Conservation (phyloP, 176 grass and related monocot species). For the Calamus simplicifolius region DNA sequence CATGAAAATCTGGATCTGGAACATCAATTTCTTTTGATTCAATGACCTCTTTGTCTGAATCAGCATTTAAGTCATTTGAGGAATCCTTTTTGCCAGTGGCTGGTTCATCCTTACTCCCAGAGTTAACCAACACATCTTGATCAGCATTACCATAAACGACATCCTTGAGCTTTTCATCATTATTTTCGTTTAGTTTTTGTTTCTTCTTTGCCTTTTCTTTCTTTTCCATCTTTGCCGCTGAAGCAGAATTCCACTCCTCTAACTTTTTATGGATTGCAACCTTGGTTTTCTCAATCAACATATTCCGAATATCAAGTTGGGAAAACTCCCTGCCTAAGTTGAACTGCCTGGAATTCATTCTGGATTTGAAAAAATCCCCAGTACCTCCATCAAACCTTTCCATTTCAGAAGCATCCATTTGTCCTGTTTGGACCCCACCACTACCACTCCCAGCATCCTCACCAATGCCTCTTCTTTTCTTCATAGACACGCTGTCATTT, state of each 20-base stretch:
- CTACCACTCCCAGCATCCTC: slow-evolving; percentile 16
- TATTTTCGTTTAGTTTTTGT: slow-evolving; percentile 7
- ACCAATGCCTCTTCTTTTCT: slow-evolving; percentile 12
- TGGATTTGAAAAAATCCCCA: slow-evolving; percentile 9
- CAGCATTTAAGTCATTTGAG: background rate
- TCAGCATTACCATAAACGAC: slow-evolving; percentile 20
- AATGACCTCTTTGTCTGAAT: slow-evolving; percentile 9
- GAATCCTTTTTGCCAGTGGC: slow-evolving; percentile 20
- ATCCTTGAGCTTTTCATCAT: slow-evolving; percentile 6
- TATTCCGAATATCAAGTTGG: slow-evolving; percentile 23
- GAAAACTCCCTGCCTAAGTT: slow-evolving; percentile 13
- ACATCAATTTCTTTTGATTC: slow-evolving; percentile 28
- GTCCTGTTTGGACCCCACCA: background rate
- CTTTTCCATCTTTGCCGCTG: background rate
- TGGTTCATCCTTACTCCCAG: slow-evolving; percentile 8
- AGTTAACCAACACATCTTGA: slow-evolving; percentile 7
- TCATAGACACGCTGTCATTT: slow-evolving; percentile 30
- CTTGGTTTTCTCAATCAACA: slow-evolving; percentile 36
- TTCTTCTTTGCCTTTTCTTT: slow-evolving; percentile 14
- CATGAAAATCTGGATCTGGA: slow-evolving; percentile 71
- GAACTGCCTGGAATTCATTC: slow-evolving; percentile 12
- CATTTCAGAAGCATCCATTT: slow-evolving; percentile 11
- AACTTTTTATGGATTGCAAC: slow-evolving; percentile 30
- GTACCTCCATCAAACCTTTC: slow-evolving; percentile 23
- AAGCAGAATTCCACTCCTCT: slow-evolving; percentile 22